Base-by-base conservation (phyloP, 768 basidiomycete genomes). In the Fibroporia radiculosa region DNA sequence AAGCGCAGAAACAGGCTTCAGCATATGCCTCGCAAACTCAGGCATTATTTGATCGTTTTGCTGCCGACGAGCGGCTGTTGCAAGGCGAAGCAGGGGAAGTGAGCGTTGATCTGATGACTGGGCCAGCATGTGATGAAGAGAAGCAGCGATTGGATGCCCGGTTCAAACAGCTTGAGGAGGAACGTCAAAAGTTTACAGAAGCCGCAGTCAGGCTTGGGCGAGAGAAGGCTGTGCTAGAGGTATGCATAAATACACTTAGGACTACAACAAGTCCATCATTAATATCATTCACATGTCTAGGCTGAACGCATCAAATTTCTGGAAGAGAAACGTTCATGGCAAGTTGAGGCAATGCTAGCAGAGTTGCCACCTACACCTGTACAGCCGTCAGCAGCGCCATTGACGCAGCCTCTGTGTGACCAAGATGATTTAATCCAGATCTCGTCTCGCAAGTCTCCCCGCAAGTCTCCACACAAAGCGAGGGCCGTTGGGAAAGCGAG, bases 321-420 rank as follows among this genome's bases (percentile, higher is more conserved):
- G 38, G 82, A 87, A 50, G 85, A 88, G 58, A 83, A 77, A 55
- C 73, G 81, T n/a, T 65, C 72, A n/a, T 86, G 82, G 84, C 72
- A 81, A 45, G 74, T 78, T 1, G 71, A 82, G 37, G 66, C 66
- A 57, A 80, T 84, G 71, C 67, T 79, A 3, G 70, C 73, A 1
- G 76, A 82, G 36, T 63, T 75, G 3, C 74, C 77, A 16, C 72
- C 73, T 8, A 72, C 72, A 10, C 58, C 58, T 1, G 48, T 37
- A n/a, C 52, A 47, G 2, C 42, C 40, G 8, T 47, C 16, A 28
- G 42, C 45, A 36, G 26, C 40, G 18, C 38, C 40, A 25, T 29
- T 26, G 18, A 19, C 33, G 25, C 40, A 37, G 45, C 48, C 16
- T 22, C 20, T 22, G 20, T n/a, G 13, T 24, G 42, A 54, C 54